Conservation (phyloP, 306 rosid genomes). For the Sindora glabra region DNA sequence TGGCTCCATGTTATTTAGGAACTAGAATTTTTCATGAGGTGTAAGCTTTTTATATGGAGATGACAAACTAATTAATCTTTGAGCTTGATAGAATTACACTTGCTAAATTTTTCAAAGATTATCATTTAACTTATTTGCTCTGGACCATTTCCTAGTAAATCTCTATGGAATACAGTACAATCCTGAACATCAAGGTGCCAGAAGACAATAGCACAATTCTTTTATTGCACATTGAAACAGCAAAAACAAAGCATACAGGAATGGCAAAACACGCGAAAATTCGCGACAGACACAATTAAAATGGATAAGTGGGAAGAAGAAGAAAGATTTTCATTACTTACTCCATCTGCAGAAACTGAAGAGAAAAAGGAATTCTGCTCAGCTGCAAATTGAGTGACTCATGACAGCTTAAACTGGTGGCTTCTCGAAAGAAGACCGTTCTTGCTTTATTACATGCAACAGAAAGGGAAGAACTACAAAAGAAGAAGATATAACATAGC, state of each 20-base stretch:
- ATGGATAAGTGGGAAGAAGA: neutral
- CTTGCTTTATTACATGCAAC: slow-evolving; percentile 29
- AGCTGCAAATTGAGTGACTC: slow-evolving; percentile 29
- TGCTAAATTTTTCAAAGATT: no score
- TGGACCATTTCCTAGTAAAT: neutral
- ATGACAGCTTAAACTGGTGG: slow-evolving; percentile 21
- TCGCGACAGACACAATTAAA: neutral
- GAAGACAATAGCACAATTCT: neutral
- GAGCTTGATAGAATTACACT: no score
- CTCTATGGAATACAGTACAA: neutral
- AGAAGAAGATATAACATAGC: slow-evolving; percentile 11
- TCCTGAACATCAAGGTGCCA: slow-evolving; percentile 5
- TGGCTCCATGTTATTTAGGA: no score
- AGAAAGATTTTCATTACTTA: slow-evolving; percentile 19
- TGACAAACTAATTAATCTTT: neutral
- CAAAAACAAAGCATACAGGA: slow-evolving; percentile 18
- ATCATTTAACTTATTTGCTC: neutral
- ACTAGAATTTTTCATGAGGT: no score
- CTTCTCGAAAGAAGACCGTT: slow-evolving; percentile 20
- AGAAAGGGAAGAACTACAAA: slow-evolving; percentile 13
- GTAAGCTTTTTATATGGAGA: neutral
- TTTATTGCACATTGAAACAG: slow-evolving; percentile 8
- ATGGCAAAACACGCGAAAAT: neutral
- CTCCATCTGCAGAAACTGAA: slow-evolving; percentile 31
- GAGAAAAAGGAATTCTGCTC: slow-evolving; percentile 16